Evolutionary conservation across 805 yeast genomes (phyloP).

Genomic region (Schizosaccharomyces lindneri): DNA sequence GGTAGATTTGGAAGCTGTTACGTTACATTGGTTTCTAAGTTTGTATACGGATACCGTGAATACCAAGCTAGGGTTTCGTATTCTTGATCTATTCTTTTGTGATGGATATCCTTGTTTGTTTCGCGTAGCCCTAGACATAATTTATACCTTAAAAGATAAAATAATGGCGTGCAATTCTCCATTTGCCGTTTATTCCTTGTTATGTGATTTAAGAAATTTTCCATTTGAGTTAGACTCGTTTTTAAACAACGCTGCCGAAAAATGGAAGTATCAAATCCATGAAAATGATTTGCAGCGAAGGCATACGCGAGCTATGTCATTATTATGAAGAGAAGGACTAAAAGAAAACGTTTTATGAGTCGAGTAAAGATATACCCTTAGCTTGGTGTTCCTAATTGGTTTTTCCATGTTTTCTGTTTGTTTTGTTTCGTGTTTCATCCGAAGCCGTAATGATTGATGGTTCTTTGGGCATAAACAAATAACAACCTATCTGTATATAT

Average conservation of each 20-base stretch:
- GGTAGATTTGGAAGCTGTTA: constrained; percentile 25
- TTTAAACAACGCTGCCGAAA: not conserved
- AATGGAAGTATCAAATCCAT: too few relatives aligned
- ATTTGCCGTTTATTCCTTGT: constrained; percentile 13
- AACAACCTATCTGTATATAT: too few relatives aligned
- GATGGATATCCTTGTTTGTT: constrained; percentile 12
- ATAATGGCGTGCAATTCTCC: constrained; percentile 10
- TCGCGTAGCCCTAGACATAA: constrained; percentile 14
- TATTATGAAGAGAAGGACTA: too few relatives aligned
- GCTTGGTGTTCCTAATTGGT: too few relatives aligned
- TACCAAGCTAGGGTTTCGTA: constrained; percentile 22
- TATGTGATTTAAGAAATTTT: constrained; percentile 13
- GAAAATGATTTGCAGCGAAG: too few relatives aligned
- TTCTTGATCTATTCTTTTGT: constrained; percentile 26
- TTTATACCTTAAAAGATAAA: constrained; percentile 10
- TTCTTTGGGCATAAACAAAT: too few relatives aligned
- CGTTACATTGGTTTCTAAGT: constrained; percentile 33
- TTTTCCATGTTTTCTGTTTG: too few relatives aligned
- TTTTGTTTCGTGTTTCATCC: too few relatives aligned
- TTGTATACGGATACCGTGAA: constrained; percentile 28
- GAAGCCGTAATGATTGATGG: too few relatives aligned
- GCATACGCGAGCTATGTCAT: too few relatives aligned
- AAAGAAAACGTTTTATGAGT: too few relatives aligned
- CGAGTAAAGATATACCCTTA: too few relatives aligned
- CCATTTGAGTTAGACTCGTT: not conserved